Evolutionary conservation across 202 grass and related monocot genomes (phyloP).

Genomic region (Musa balbisiana): DNA sequence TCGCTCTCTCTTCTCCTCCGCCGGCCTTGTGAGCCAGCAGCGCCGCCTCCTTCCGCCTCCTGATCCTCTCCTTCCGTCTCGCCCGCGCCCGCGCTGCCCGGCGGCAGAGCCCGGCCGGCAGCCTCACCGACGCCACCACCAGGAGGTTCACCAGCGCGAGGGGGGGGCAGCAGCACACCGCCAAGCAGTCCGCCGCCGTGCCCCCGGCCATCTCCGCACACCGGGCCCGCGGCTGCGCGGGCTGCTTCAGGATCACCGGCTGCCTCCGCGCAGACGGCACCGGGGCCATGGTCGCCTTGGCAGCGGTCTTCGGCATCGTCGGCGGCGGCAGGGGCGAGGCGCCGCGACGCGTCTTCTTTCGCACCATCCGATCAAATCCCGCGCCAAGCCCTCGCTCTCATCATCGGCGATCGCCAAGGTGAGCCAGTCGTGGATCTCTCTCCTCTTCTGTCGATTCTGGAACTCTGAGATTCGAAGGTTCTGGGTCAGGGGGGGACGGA

Average conservation of each 20-base stretch:
- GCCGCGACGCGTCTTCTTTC: background rate
- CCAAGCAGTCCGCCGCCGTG: slow-evolving; percentile 4
- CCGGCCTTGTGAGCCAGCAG: background rate
- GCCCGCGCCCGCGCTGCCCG: background rate
- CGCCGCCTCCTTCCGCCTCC: background rate
- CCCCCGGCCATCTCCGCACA: background rate
- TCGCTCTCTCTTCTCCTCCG: too few species aligned
- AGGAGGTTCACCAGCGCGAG: background rate
- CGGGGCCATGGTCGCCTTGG: too few species aligned
- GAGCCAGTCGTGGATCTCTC: slow-evolving; percentile 24
- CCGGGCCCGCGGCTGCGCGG: background rate
- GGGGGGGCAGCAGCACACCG: slow-evolving; percentile 11
- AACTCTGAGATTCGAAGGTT: too few species aligned
- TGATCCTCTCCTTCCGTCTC: background rate
- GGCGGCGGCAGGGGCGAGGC: background rate
- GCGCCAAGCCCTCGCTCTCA: background rate
- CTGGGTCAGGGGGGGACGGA: too few species aligned
- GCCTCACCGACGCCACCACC: background rate
- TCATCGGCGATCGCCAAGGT: slow-evolving; percentile 51
- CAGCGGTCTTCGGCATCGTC: background rate
- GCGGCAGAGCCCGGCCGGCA: slow-evolving; percentile 1
- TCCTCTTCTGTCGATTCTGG: background rate
- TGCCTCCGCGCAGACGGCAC: background rate
- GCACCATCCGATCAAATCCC: background rate
- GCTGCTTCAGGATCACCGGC: background rate